Base-by-base conservation (phyloP, 805 yeast species). In the Starmerella ratchasimensis region DNA sequence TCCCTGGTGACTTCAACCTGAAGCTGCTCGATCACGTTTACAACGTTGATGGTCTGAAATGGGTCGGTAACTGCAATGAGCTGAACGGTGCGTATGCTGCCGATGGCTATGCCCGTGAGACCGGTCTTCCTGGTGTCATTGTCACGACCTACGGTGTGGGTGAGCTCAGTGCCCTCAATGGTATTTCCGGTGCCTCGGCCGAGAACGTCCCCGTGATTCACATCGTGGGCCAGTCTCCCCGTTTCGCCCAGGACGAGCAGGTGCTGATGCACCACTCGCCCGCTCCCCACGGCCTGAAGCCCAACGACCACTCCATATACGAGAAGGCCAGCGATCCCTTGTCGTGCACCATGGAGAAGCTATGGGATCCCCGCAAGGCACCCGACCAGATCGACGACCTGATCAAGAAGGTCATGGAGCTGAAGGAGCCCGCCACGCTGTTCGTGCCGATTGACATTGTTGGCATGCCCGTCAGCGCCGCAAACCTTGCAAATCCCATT, bases 51-150 rank as follows among this genome's bases (percentile, higher is more conserved):
- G 65, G 68, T 5, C 55, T 78, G 48, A 60, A 71, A 37, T 83
- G 93, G 81, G 65, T 80, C 33, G 94, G 94, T 18, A 72, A 74
- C 43, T 81, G 94, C 62, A 84, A 84, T 53, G 96, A 84, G 61
- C 66, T 84, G 46, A 86, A 84, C 53, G 77, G 90, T 3, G 90
- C 93, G 7, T 84, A 86, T 55, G 75, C 90, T 5, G 86, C 88
- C 6, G 95, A 86, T 56, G 96, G 95, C 4, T 86, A 81, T 52
- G 73, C 90, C 15, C 68, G 88, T 43, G 63, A 64, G 30, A 65
- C 75, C 21, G 63, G 67, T 34, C 68, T 71, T n/a, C 68, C 80
- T 5, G 81, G 83, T 37, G 83, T 74, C 16, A 56, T 72, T 28
- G 58, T 72, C 38, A 74, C 86, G 36, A 83, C 95, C 3, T 80